Conservation (phyloP, 2,329 filamentous ascomycete species). For the Celoporthe dispersa region DNA sequence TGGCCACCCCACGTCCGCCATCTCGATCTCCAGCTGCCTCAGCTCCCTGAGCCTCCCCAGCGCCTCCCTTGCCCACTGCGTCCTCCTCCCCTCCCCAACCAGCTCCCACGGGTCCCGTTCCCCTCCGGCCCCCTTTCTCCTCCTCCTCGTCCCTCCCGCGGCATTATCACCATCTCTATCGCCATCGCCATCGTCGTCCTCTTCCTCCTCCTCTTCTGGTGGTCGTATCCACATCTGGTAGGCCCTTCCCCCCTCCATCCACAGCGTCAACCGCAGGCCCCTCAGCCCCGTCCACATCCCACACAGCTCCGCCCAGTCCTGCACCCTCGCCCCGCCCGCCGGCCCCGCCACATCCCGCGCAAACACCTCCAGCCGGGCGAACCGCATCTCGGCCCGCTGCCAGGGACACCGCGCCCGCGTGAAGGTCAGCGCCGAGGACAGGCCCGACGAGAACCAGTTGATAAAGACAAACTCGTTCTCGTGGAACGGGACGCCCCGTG, state of each 20-base stretch:
- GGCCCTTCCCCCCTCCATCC: constrained; percentile 29
- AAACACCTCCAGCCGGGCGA: constrained; percentile 47
- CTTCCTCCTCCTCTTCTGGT: not conserved
- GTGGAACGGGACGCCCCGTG: constrained; percentile 45
- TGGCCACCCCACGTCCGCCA: constrained; percentile 40
- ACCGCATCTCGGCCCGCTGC: constrained; percentile 48
- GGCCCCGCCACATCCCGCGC: constrained; percentile 40
- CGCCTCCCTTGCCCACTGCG: constrained; percentile 40
- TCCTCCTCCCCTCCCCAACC: constrained; percentile 1
- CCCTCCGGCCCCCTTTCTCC: not conserved
- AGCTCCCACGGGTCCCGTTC: not conserved
- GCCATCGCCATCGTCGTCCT: not conserved
- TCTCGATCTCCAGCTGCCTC: constrained; percentile 47
- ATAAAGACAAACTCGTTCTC: constrained; percentile 52
- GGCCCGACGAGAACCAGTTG: constrained; percentile 51
- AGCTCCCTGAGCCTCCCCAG: constrained; percentile 40
- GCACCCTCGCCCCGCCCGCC: constrained; percentile 31
- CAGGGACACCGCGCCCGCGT: constrained; percentile 42
- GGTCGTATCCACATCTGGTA: constrained; percentile 5
- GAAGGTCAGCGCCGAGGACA: constrained; percentile 47
- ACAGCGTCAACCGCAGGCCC: constrained; percentile 47
- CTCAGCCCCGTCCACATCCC: constrained; percentile 42
- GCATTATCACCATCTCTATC: not conserved
- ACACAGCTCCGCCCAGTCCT: constrained; percentile 45
- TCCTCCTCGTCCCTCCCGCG: constrained; percentile 14